These are phyloP conservation scores for Lactifluus pinguis DNA, from an alignment of 768 basidiomycete genomes.

Conservation along the genomic window DNA sequence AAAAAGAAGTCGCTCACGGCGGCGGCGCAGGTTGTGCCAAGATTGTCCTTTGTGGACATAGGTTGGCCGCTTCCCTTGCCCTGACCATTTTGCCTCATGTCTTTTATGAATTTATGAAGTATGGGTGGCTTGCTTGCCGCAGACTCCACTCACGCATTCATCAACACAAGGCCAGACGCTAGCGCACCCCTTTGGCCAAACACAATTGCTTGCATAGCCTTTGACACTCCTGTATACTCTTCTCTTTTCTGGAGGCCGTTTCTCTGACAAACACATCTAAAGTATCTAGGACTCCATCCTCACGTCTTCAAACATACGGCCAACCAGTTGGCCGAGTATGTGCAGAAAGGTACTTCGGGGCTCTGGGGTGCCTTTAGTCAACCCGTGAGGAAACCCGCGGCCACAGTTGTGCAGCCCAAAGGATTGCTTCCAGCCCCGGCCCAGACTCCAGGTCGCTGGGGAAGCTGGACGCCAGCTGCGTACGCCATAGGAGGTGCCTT, in stretches of 20 bases:
- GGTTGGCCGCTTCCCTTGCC: constrained; percentile 33
- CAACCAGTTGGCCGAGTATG: constrained; percentile 64
- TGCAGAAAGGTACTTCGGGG: constrained; percentile 52
- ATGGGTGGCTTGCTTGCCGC: constrained; percentile 92
- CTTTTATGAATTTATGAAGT: constrained; percentile 34
- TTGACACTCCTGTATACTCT: constrained; percentile 81
- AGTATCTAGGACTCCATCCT: constrained; percentile 88
- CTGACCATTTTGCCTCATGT: background rate
- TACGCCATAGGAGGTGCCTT: constrained; percentile 67
- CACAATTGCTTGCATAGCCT: constrained; percentile 76
- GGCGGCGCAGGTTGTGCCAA: constrained; percentile 67
- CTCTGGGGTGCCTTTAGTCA: constrained; percentile 47
- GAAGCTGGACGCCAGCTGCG: constrained; percentile 59
- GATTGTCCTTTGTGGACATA: constrained; percentile 85
- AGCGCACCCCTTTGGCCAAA: constrained; percentile 76
- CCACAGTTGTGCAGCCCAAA: constrained; percentile 27
- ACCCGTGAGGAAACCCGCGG: constrained; percentile 23
- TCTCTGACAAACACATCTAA: background rate
- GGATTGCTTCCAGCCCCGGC: constrained; percentile 18
- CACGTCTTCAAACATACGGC: constrained; percentile 77
- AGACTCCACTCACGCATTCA: constrained; percentile 70
- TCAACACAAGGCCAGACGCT: constrained; percentile 53
- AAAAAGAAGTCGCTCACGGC: constrained; percentile 68
- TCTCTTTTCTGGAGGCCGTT: background rate
- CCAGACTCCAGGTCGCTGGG: constrained; percentile 34